Base-by-base conservation (phyloP, 1,139 yeast genomes). In the Geotrichum aggregatum region DNA sequence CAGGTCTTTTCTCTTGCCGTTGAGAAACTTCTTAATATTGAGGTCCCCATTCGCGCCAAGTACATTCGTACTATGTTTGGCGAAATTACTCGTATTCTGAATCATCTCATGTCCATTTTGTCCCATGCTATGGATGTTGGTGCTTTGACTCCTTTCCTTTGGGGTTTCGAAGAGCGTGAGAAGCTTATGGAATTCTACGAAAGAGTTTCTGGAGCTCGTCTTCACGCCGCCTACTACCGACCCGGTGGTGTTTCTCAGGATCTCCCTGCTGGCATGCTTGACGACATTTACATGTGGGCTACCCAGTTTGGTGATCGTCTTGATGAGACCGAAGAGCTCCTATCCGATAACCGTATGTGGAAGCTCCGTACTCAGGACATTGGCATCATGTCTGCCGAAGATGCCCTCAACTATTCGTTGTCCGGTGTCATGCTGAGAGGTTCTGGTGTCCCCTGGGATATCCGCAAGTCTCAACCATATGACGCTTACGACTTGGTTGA, bases 121-220 rank as follows among this genome's bases (percentile, higher is more conserved):
- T 81, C 95, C 50, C 96, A 87, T 71, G 89, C 92, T 65, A 87
- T 87, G 95, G 96, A 87, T 76, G 95, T 87, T 53, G 96, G 96
- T 74, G 95, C 95, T 31, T 77, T 87, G 70, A 87, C 96, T 43
- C 96, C 96, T 51, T 87, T 87, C 77, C 75, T 87, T 70, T 87
- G 96, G 96, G 95, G 95, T 58, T 85, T 87, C 71, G 96, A 87
- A 74, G 96, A 87, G 71, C 82, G 96, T 71, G 96, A 87, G 71
- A 87, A 87, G 73, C 77, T 87, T 67, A 87, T 87, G 95, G 96
- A 87, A 71, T 87, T 87, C 68, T 87, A 87, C 70, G 96, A 87
- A 73, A 82, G 95, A 68, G 95, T 87, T 36, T 81, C 88, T 36
- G 96, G 96, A 60, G 95, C 96, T 34, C 82, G 96, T 72, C 77